Conservation (phyloP, 2,329 filamentous ascomycete species). For the Alternaria infectoria region DNA sequence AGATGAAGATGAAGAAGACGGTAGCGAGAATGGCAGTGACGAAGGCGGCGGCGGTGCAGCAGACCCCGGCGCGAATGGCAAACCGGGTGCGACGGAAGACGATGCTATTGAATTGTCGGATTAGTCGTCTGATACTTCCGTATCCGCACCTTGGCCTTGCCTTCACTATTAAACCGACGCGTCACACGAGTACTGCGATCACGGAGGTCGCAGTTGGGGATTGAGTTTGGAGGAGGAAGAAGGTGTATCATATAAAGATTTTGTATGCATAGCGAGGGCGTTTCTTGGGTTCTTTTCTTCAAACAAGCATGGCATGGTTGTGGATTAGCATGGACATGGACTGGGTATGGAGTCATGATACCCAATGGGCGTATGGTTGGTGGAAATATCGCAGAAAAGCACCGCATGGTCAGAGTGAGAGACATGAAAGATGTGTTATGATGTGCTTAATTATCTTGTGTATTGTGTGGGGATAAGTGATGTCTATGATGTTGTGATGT, state of each 20-base stretch:
- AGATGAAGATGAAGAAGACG: constrained; percentile 20
- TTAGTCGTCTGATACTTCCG: constrained; percentile 5
- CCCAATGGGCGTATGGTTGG: not conserved
- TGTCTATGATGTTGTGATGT: too few relatives aligned
- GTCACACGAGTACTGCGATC: too few relatives aligned
- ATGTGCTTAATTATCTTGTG: not conserved
- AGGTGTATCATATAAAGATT: not conserved
- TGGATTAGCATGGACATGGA: not conserved
- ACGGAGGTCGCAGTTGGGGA: not conserved
- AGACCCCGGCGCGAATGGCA: not conserved
- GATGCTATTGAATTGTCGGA: constrained; percentile 46
- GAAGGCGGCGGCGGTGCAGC: not conserved
- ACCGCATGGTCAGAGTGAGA: not conserved
- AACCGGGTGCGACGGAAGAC: constrained; percentile 36
- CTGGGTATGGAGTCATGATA: not conserved
- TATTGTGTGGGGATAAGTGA: too few relatives aligned
- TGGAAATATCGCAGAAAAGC: too few relatives aligned
- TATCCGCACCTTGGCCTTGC: fast-evolving
- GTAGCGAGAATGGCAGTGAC: constrained; percentile 8
- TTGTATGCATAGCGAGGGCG: constrained; percentile 1
- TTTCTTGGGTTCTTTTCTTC: not conserved
- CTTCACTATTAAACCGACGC: not conserved
- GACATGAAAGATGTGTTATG: not conserved
- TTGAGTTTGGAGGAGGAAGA: not conserved
- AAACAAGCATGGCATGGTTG: not conserved